Percentiles rank a stretch among this genome's conserved stretches.
phyloP scores from a whole-genome alignment of 768 basidiomycete genomes.

The Leccinum ochraceum region DNA sequence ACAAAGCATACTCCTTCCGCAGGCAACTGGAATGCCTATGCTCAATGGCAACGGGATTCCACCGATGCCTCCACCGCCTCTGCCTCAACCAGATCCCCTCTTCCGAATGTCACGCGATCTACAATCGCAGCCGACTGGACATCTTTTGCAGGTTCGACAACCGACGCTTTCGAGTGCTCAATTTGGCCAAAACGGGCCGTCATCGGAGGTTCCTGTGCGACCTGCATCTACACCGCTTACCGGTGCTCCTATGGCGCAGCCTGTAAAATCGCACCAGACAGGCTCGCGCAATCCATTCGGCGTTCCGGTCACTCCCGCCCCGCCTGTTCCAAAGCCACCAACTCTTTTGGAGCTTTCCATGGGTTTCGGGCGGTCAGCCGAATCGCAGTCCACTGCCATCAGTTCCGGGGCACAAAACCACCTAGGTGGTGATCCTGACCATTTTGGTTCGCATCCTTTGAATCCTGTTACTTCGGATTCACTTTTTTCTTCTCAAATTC shows the following conservation, averaged over 20 bases:
- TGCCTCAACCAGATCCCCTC: conserved; percentile 9
- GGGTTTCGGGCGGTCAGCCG: conserved; percentile 39
- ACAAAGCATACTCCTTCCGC: conserved; percentile 70
- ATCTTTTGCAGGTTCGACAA: conserved; percentile 13
- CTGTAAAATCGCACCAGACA: conserved; percentile 85
- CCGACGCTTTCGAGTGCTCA: conserved; percentile 6
- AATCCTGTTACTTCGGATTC: conserved; percentile 46
- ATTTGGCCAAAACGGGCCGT: conserved; percentile 7
- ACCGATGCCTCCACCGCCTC: conserved; percentile 11
- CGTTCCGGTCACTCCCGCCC: conserved; percentile 56
- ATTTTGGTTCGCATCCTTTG: conserved; percentile 22
- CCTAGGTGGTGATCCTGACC: conserved; percentile 8
- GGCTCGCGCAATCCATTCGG: conserved; percentile 97
- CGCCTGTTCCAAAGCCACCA: conserved; percentile 73
- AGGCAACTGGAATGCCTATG: conserved; percentile 57
- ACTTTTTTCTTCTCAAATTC: conserved; percentile 45
- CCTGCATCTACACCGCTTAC: conserved; percentile 76
- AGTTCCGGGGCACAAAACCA: conserved; percentile 29
- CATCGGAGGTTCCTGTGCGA: conserved; percentile 45
- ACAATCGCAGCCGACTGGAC: conserved; percentile 18
- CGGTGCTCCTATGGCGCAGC: conserved; percentile 51
- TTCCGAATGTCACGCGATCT: conserved; percentile 13
- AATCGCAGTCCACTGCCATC: conserved; percentile 33
- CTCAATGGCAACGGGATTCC: conserved; percentile 36
- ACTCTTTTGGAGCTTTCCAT: conserved; percentile 80